Base-by-base conservation (phyloP, 371 early-diverging fungal species). In the Parasitella parasitica region DNA sequence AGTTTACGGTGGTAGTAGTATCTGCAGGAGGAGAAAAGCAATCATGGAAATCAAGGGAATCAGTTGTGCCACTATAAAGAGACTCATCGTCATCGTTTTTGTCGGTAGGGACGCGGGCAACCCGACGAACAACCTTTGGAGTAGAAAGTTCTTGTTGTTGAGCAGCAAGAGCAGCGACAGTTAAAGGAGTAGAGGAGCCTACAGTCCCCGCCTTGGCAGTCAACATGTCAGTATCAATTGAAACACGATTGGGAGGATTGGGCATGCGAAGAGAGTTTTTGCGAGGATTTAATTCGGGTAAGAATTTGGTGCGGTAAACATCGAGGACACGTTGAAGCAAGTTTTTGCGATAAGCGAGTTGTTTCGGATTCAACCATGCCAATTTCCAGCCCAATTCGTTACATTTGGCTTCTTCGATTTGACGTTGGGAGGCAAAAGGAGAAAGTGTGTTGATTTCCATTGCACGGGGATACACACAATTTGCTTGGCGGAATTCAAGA, bases 361-460 rank as follows among this genome's bases (percentile, higher is more conserved):
- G 79, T 12, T 73, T 67, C 13, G 82, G 75, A 36, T 82, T 82
- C 34, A 82, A 63, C 82, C 82, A 82, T 9, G 80, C 76, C 62
- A 82, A 58, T 58, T 78, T 78, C 82, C 82, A 82, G 3, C 71
- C 82, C 13, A 82, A 37, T 60, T 77, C 76, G 30, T 82, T 82
- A 43, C 78, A 78, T 41, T 55, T 59, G 11, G 74, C 75, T 66
- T 81, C 82, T 52, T 78, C 77, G n/a, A 74, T 49, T 46, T 69
- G 70, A 12, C 76, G 74, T 46, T 70, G 70, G 2, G 76, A 72
- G 3, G 64, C 69, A 53, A 67, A 64, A 13, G 70, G 66, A 2
- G 71, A 66, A 0, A 32, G 37, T 2, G 67, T 52, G 26, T 69
- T 66, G 53, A 73, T 68, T n/a, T 72, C 62, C 72, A 78, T 69